Conservation (phyloP, 176 grass and related monocot species). For the Oryza longistaminata region DNA sequence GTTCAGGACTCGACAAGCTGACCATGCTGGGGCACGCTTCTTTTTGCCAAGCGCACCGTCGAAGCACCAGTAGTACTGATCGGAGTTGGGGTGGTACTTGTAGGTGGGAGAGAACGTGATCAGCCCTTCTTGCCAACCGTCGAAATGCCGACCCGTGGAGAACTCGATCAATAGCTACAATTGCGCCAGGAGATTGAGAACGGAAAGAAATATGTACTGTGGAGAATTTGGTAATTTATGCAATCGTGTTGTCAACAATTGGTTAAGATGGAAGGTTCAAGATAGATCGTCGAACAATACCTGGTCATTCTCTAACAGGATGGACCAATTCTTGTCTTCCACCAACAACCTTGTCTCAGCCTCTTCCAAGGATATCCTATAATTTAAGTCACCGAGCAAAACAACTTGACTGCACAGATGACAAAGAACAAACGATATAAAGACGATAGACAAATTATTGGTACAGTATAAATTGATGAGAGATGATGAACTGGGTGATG, state of each 20-base stretch:
- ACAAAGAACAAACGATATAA: conserved; percentile 4
- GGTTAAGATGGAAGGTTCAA: background rate
- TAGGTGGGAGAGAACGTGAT: conserved; percentile 93
- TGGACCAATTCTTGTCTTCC: conserved; percentile 65
- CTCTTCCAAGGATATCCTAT: conserved; percentile 80
- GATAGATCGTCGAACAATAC: conserved; percentile 2
- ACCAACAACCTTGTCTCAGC: conserved; percentile 58
- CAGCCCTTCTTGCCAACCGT: conserved; percentile 82
- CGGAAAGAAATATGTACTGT: background rate
- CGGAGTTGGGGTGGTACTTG: conserved; percentile 80
- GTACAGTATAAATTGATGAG: background rate
- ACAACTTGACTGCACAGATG: conserved; percentile 71
- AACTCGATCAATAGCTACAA: conserved; percentile 67
- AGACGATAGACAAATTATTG: background rate
- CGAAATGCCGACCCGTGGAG: conserved; percentile 43
- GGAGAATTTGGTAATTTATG: background rate
- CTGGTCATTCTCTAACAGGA: conserved; percentile 75
- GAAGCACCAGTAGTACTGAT: conserved; percentile 65
- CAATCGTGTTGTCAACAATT: background rate
- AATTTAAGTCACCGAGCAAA: conserved; percentile 93
- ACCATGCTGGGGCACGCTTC: conserved; percentile 90
- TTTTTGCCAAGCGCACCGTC: conserved; percentile 39
- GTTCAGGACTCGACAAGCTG: conserved; percentile 23
- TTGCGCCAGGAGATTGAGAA: background rate
- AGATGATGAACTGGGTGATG: conserved; percentile 23